These are phyloP conservation scores for Ophiostoma sp. DNA, from an alignment of 2,329 filamentous ascomycete genomes.

Conservation along the genomic window DNA sequence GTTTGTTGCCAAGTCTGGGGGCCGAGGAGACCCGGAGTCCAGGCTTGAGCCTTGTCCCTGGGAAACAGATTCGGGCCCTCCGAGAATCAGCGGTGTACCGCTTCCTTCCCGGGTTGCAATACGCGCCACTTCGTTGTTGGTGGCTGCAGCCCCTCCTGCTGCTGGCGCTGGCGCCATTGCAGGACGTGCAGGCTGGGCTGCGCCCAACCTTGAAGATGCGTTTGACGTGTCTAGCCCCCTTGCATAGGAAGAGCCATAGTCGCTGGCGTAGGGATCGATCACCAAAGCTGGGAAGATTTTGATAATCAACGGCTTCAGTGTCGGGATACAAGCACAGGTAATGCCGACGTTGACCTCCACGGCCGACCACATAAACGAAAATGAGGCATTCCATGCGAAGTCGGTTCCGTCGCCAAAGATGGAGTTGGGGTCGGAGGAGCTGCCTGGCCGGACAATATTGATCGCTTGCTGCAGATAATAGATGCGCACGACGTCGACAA, in stretches of 20 bases:
- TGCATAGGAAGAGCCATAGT: slow-evolving; percentile 32
- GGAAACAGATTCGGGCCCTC: not conserved
- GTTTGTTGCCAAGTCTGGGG: not conserved
- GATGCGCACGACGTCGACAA: slow-evolving; percentile 86
- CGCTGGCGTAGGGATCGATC: slow-evolving; percentile 51
- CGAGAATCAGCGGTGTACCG: not conserved
- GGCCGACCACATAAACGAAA: slow-evolving; percentile 90
- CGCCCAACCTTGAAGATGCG: not conserved
- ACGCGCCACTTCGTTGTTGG: not conserved
- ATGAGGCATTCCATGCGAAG: slow-evolving; percentile 72
- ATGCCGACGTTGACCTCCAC: slow-evolving; percentile 91
- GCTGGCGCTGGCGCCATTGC: not conserved
- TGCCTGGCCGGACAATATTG: slow-evolving; percentile 39
- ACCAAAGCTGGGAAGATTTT: slow-evolving; percentile 59
- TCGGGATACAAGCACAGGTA: slow-evolving; percentile 88
- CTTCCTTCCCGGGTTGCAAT: not conserved
- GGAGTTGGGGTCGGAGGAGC: slow-evolving; percentile 42
- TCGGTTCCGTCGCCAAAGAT: slow-evolving; percentile 55
- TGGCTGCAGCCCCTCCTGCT: not conserved
- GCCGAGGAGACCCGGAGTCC: not conserved
- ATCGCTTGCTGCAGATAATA: slow-evolving; percentile 82
- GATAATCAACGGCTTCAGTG: slow-evolving; percentile 80
- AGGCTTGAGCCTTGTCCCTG: not conserved
- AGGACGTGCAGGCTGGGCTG: not conserved
- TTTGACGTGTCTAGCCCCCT: slow-evolving; percentile 14